Evolutionary conservation across 2,329 filamentous ascomycete genomes (phyloP).

Genomic region (Orbilia ellipsospora): DNA sequence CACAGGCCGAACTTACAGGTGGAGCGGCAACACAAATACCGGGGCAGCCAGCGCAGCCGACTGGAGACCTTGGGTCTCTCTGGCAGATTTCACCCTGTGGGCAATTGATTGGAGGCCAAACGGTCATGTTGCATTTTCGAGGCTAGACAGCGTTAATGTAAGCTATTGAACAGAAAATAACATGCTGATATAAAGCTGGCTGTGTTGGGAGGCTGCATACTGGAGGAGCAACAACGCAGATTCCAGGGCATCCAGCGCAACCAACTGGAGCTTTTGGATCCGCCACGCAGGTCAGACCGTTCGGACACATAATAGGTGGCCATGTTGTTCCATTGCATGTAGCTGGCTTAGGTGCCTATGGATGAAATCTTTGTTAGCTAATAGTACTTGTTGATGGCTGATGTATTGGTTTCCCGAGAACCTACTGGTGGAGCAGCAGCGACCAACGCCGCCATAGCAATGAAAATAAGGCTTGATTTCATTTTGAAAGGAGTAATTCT

Average conservation of each 20-base stretch:
- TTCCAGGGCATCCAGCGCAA: slow-evolving; percentile 18
- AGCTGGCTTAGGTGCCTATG: not conserved
- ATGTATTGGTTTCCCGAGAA: not conserved
- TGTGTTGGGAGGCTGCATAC: too few species aligned
- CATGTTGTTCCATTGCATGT: not conserved
- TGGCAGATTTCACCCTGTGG: slow-evolving; percentile 5
- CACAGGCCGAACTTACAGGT: not conserved
- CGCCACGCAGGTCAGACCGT: slow-evolving; percentile 10
- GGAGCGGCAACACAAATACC: slow-evolving; percentile 18
- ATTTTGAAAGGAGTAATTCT: not conserved
- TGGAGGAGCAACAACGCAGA: not conserved
- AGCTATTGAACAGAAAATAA: too few species aligned
- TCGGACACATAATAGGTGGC: not conserved
- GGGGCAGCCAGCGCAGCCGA: slow-evolving; percentile 15
- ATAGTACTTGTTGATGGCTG: not conserved
- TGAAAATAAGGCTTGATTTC: not conserved
- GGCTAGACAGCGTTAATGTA: too few species aligned
- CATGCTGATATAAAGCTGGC: too few species aligned
- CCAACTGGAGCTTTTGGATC: slow-evolving; percentile 3
- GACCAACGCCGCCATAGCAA: slow-evolving; percentile 13
- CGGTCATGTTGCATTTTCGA: not conserved
- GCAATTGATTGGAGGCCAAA: slow-evolving; percentile 5
- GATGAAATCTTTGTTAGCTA: not conserved
- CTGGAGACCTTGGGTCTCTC: slow-evolving; percentile 5
- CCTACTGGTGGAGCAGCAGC: slow-evolving; percentile 10